Evolutionary conservation across 2,329 filamentous ascomycete species (phyloP).

Genomic region (Trichoderma sp.): DNA sequence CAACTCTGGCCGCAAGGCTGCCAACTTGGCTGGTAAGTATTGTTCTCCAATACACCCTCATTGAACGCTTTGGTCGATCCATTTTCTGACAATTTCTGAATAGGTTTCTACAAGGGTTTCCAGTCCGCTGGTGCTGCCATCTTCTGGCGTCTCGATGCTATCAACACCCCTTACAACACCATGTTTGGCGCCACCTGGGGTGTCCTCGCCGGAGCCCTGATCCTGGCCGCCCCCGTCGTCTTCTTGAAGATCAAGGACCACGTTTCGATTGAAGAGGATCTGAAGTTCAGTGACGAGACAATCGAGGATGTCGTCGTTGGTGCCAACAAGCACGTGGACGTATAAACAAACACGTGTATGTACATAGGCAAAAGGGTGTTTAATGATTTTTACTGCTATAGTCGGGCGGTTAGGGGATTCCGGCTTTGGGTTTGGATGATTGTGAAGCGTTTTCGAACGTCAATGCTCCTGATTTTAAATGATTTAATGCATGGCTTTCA

Average conservation of each 20-base stretch:
- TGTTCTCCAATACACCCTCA: neutral
- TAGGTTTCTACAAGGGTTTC: constrained; percentile 71
- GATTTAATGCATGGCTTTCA: constrained; percentile 20
- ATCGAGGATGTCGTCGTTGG: constrained; percentile 51
- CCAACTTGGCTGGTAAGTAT: constrained; percentile 76
- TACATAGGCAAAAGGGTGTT: neutral
- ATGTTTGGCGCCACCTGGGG: constrained; percentile 76
- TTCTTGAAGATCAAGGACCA: constrained; percentile 78
- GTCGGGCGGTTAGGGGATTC: neutral
- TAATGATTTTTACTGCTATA: constrained; percentile 3
- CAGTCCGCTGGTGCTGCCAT: constrained; percentile 72
- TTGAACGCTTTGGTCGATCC: neutral
- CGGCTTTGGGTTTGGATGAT: constrained; percentile 6
- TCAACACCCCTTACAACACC: constrained; percentile 60
- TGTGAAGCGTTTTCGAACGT: constrained; percentile 19
- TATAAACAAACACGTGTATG: neutral
- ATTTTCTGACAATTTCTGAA: neutral
- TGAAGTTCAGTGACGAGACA: constrained; percentile 84
- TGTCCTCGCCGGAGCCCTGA: constrained; percentile 69
- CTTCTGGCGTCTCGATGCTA: constrained; percentile 40
- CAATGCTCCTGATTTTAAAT: constrained; percentile 16
- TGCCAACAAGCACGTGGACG: constrained; percentile 42
- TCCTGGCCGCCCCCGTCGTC: constrained; percentile 79
- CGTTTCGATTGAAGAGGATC: constrained; percentile 77
- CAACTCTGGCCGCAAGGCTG: constrained; percentile 88